These are phyloP conservation scores for Vigna reflexopilosa DNA, from an alignment of 306 rosid genomes.

Conservation along the genomic window DNA sequence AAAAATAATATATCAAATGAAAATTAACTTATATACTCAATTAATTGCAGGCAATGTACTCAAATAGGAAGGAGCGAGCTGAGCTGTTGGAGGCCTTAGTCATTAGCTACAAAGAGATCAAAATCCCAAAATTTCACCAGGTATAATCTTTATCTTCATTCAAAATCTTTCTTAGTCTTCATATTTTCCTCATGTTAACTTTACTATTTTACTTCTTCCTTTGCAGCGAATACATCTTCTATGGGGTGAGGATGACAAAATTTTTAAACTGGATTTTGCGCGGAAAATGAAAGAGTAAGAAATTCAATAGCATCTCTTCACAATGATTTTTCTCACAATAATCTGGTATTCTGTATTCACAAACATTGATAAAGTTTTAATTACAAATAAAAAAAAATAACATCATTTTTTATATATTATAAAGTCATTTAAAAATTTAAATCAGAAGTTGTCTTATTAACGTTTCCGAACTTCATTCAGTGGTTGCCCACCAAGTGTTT, in stretches of 20 bases:
- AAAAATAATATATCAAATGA: no score
- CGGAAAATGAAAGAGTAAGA: slow-evolving; percentile 64
- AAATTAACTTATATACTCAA: neutral
- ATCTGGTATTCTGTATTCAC: no score
- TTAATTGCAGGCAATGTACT: slow-evolving; percentile 67
- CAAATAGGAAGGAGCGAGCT: slow-evolving; percentile 69
- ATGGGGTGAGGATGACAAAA: slow-evolving; percentile 80
- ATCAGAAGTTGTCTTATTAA: no score
- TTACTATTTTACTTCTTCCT: neutral
- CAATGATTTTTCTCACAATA: no score
- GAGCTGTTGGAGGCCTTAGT: slow-evolving; percentile 70
- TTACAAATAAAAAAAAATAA: no score
- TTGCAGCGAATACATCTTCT: slow-evolving; percentile 69
- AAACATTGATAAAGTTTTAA: no score
- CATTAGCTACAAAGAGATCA: slow-evolving; percentile 50
- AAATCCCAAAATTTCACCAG: slow-evolving; percentile 65
- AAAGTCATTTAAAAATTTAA: no score
- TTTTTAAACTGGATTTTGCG: slow-evolving; percentile 66
- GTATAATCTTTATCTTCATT: slow-evolving; percentile 36
- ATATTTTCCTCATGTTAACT: neutral
- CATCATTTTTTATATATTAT: no score
- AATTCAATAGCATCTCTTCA: neutral
- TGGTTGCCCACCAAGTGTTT: no score
- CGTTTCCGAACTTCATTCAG: no score
- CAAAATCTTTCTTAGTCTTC: neutral